Evolutionary conservation across 2,329 filamentous ascomycete genomes (phyloP), one percentile per base, ranked within the genome.

Genomic region (Phaeosphaeriaceae sp.): DNA sequence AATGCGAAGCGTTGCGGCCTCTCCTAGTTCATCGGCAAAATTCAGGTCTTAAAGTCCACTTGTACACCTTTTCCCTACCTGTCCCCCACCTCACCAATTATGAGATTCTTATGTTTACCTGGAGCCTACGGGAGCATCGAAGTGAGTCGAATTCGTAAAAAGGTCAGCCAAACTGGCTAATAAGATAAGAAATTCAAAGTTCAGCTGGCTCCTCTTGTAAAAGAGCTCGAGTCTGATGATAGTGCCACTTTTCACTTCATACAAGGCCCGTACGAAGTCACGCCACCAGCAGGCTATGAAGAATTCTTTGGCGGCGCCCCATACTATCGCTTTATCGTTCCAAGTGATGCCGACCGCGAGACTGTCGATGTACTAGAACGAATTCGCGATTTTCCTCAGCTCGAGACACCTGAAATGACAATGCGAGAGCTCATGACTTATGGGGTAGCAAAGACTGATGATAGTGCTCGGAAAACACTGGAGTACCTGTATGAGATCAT

Each of bases 311-410:
- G 64, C 3, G 64, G 64, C 7, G 50, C 62, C 3, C 64, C 64
- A 3, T 67, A 63, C 38, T 64, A 61, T 45, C 58, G 62, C 9
- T 67, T 59, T 36, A 58, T 67, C 26, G 55, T 60, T 7, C 56
- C 60, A n/a, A 53, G 49, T 15, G 56, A 55, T 11, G 44, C 39
- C 8, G 54, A 60, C n/a, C 40, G 29, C 1, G 56, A 60, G 6
- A 43, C 47, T 6, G 56, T 49, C n/a, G 64, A 67, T 52, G 64
- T 61, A 7, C 52, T 67, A 9, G 72, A 77, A 26, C 78, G 78
- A 40, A 80, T 85, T 54, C 77, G 81, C 20, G 79, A 83, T 42
- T 82, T 84, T 35, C 80, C 81, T 0, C 74, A 79, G 39, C 79
- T 78, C 15, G 74, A 77, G 52, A 80, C 76, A 0, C 73, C 82